These are phyloP conservation scores for Vigna hirtella DNA, from an alignment of 306 rosid genomes.

Conservation along the genomic window DNA sequence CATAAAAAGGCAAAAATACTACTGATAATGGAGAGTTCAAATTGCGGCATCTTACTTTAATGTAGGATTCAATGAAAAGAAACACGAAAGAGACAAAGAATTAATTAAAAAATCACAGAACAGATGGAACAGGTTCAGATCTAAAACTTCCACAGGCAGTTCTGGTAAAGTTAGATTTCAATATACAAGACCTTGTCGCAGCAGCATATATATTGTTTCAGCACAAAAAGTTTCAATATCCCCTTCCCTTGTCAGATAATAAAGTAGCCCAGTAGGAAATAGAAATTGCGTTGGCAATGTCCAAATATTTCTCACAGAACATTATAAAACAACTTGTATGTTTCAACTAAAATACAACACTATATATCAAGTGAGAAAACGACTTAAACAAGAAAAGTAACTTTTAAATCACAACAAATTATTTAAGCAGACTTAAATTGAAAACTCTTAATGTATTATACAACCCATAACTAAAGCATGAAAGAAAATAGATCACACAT, in stretches of 20 bases:
- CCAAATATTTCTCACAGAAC: no score
- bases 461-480: no score
- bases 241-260: neutral
- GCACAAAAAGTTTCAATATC: no score
- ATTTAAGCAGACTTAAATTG: no score
- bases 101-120: neutral
- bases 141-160: neutral
- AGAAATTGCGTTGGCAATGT: neutral
- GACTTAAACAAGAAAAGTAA: no score
- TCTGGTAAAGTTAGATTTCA: neutral
- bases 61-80: conserved; percentile 12
- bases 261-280: neutral
- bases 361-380: no score
- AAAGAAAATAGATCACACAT: no score
- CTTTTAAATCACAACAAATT: no score
- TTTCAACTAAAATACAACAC: no score
- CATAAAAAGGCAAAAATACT: neutral
- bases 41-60: neutral
- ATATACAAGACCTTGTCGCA: neutral
- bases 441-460: no score
- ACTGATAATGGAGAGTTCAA: neutral
- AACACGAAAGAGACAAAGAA: neutral
- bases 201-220: neutral
- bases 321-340: no score
- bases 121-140: neutral